Conservation (phyloP, 176 grass and related monocot species). For the Carex parvula region DNA sequence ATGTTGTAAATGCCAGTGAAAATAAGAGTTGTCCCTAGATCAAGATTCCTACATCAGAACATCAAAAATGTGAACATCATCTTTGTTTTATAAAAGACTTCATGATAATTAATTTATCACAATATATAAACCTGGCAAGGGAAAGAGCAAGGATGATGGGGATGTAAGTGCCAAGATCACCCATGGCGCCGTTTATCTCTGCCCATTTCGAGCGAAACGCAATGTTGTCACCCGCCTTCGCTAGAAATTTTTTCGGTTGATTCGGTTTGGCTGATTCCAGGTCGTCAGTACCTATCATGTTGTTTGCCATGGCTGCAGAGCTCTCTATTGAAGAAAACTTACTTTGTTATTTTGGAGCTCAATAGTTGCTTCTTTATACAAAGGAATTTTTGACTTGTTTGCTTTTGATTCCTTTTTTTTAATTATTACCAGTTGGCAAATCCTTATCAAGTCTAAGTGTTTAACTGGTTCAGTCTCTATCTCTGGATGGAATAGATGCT, state of each 20-base stretch:
- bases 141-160: slow-evolving; percentile 47
- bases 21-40: slow-evolving; percentile 49
- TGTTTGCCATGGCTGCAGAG: not conserved
- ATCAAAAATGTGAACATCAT: not conserved
- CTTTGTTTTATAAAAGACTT: not conserved
- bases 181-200: slow-evolving; percentile 40
- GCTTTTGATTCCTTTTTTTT: too few species aligned
- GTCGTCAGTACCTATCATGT: not conserved
- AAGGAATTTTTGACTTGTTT: too few species aligned
- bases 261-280: not conserved
- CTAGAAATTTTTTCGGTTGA: not conserved
- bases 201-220: slow-evolving; percentile 24
- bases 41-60: slow-evolving; percentile 18
- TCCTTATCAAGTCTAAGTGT: too few species aligned
- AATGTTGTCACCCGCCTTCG: slow-evolving; percentile 9
- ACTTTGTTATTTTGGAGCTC: too few species aligned
- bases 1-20: slow-evolving; percentile 51
- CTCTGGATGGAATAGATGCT: too few species aligned
- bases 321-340: too few species aligned
- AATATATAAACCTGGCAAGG: slow-evolving; percentile 13
- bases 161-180: slow-evolving; percentile 50
- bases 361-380: too few species aligned
- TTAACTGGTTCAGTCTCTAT: too few species aligned
- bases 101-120: too few species aligned
- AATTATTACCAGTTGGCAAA: too few species aligned